Conservation (phyloP, 2,329 filamentous ascomycete genomes). For the Leptodontidium sp. region DNA sequence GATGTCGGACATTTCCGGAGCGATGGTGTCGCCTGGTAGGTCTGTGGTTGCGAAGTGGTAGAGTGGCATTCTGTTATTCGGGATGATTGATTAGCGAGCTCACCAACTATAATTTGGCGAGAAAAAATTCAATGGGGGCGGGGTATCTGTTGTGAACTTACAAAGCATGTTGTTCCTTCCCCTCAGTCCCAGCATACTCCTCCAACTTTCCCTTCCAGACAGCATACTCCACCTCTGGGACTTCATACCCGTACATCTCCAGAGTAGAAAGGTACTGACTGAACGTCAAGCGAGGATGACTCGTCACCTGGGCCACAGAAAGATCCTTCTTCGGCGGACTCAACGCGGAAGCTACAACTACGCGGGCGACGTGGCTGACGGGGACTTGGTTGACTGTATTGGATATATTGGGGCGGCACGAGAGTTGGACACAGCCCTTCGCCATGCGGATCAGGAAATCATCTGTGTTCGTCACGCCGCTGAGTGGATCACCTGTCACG, state of each 20-base stretch:
- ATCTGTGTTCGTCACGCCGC: conserved; percentile 80
- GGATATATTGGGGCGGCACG: conserved; percentile 74
- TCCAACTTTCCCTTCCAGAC: conserved; percentile 75
- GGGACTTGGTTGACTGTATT: conserved; percentile 93
- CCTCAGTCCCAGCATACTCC: conserved; percentile 58
- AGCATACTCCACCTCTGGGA: conserved; percentile 71
- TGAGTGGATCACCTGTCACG: conserved; percentile 75
- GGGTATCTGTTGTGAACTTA: conserved; percentile 44
- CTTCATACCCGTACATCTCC: conserved; percentile 75
- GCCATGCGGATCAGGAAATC: conserved; percentile 89
- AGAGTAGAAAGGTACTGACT: conserved; percentile 79
- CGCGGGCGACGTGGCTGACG: conserved; percentile 81
- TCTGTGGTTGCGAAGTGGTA: conserved; percentile 77
- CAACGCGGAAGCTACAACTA: conserved; percentile 78
- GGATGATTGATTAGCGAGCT: not conserved
- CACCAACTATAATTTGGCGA: not conserved
- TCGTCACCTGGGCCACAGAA: conserved; percentile 79
- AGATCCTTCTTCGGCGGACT: conserved; percentile 33
- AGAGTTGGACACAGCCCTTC: conserved; percentile 87
- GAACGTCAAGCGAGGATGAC: conserved; percentile 79
- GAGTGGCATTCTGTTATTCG: conserved; percentile 60
- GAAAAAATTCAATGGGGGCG: not conserved
- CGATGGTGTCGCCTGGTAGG: conserved; percentile 71
- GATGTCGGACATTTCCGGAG: conserved; percentile 72
- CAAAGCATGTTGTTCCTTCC: conserved; percentile 72